These are phyloP conservation scores for Metschnikowia anglica DNA, from an alignment of 805 yeast genomes.

Conservation along the genomic window DNA sequence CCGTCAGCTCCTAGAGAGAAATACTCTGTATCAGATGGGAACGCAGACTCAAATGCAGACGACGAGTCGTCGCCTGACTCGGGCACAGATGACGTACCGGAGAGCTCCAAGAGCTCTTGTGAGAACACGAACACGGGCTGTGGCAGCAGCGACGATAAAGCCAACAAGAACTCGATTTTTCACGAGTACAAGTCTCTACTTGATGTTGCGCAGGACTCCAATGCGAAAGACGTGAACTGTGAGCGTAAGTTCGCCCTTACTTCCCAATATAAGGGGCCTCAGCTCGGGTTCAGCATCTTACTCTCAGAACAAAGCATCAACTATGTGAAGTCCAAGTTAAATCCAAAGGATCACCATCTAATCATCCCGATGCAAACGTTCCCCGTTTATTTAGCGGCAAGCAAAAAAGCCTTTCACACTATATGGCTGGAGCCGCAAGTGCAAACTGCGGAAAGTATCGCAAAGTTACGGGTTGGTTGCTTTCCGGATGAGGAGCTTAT, in stretches of 20 bases:
- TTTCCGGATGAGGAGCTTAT: conserved; percentile 27
- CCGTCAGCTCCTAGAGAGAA: background rate
- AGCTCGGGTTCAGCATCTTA: conserved; percentile 16
- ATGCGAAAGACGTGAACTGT: background rate
- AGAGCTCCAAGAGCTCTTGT: background rate
- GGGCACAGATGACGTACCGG: background rate
- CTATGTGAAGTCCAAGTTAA: conserved; percentile 11
- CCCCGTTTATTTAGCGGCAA: conserved; percentile 21
- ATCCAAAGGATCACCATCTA: conserved; percentile 12
- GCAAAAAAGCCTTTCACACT: conserved; percentile 14
- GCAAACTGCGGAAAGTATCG: conserved; percentile 12
- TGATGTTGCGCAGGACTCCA: conserved; percentile 5
- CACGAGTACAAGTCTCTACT: conserved; percentile 15
- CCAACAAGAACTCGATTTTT: conserved; percentile 4
- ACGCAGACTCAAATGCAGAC: conserved; percentile 2
- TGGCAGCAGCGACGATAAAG: background rate
- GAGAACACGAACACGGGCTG: background rate
- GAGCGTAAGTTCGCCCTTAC: conserved; percentile 2
- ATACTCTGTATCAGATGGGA: background rate
- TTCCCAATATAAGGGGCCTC: conserved; percentile 17
- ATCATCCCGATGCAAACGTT: conserved; percentile 17
- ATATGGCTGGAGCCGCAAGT: conserved; percentile 17
- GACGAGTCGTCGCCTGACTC: conserved; percentile 1
- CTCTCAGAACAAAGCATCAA: conserved; percentile 14
- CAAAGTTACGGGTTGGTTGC: conserved; percentile 9